A percentile compares a stretch with the other conserved stretches of the same genome.
Conservation (phyloP, 768 basidiomycete genomes). For the Leucosporidium creatinivorum region DNA sequence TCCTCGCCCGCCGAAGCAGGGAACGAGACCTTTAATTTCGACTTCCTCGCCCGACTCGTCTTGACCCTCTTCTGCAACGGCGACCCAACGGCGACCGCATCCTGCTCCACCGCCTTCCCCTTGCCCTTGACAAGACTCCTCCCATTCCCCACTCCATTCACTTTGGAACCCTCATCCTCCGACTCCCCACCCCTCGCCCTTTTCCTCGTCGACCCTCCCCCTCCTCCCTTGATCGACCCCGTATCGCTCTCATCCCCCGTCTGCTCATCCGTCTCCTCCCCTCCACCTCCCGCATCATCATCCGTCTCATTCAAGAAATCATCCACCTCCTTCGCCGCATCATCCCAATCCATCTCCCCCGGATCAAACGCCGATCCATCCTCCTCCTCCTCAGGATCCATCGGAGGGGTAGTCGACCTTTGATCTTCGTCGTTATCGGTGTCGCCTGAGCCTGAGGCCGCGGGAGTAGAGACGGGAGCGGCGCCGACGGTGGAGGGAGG, state of each 20-base stretch:
- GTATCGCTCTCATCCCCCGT: constrained; percentile 1
- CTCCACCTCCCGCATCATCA: constrained; percentile 22
- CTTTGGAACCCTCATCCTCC: neutral
- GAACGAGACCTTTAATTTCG: constrained; percentile 23
- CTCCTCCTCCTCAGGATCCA: constrained; percentile 45
- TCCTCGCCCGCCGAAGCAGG: constrained; percentile 11
- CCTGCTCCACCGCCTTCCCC: neutral
- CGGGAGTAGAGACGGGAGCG: constrained; percentile 5
- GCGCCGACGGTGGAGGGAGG: constrained; percentile 48
- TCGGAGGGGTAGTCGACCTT: constrained; percentile 51
- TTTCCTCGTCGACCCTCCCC: neutral
- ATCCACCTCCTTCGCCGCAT: constrained; percentile 78
- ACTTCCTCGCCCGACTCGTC: constrained; percentile 12
- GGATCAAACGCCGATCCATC: constrained; percentile 38
- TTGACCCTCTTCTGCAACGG: constrained; percentile 32
- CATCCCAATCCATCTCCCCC: constrained; percentile 67
- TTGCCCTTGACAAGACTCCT: too few relatives aligned
- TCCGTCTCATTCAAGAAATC: constrained; percentile 55
- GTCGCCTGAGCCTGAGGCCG: constrained; percentile 42
- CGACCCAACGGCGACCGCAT: neutral
- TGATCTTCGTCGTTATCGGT: constrained; percentile 39
- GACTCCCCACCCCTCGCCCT: neutral
- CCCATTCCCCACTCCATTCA: too few relatives aligned
- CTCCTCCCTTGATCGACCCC: neutral
- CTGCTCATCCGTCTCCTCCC: neutral